Base-by-base conservation (phyloP, 495 filamentous ascomycete species). In the Xylaria cubensis region DNA sequence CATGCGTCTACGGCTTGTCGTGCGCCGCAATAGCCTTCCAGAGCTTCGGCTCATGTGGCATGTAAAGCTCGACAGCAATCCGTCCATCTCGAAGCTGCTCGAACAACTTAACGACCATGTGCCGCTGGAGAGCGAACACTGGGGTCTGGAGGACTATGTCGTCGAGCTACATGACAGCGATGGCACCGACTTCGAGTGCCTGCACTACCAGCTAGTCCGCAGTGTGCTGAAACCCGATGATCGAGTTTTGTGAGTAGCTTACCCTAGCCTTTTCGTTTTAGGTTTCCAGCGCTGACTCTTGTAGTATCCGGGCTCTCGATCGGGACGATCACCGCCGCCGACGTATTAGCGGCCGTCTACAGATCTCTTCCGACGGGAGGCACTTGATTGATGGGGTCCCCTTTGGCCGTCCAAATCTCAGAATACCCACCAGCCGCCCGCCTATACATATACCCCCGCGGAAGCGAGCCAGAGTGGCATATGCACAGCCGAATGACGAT, bases 71-170 rank as follows among this genome's bases (percentile, higher is more conserved):
- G 86, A 85, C 12, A 84, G 82, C 21, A 88, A 89, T 59, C 81
- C 84, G 21, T 97, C 93, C 0, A 85, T 98, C 67, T 88, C 93
- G n/a, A 90, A 92, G 66, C 86, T 99, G 0, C 84, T 98, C 55
- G 92, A 95, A 72, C 89, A 93, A 66, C 84, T 99, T 62, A 95
- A 97, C 76, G 90, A 94, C 46, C 86, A 93, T 32, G 83, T 98
- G 9, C 94, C 95, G 2, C 86, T 99, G 1, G 96, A 98, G 80
- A 92, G 91, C 51, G 88, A 82, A 67, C 87, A 92, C 71, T 97
- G 92, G 92, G 96, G 95, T 1, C 77, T 98, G 34, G 96, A 99
- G 76, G 93, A 98, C 77, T 99, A 99, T 81, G 90, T 89, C 21
- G 94, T 97, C 39, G 92, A 97, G 79, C 85, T 98, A 4, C 82